Evolutionary conservation across 495 filamentous ascomycete species (phyloP).

Genomic region (Podospora fimiseda): DNA sequence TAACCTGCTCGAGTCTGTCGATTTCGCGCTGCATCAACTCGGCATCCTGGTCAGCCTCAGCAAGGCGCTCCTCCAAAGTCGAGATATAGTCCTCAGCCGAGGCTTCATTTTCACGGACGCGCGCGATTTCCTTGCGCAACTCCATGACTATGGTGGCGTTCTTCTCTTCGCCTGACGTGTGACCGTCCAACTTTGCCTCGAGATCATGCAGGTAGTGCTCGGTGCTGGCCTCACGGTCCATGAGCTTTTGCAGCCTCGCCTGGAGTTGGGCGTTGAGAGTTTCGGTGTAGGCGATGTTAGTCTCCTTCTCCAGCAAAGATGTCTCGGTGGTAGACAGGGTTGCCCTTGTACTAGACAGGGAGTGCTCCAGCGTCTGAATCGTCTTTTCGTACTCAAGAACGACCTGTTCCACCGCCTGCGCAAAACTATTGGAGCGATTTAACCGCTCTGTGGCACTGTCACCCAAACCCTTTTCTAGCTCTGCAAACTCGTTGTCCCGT

Average conservation of each 20-base stretch:
- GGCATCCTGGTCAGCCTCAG: constrained; percentile 91
- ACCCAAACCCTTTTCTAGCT: constrained; percentile 52
- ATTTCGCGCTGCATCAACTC: constrained; percentile 96
- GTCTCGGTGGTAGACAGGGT: constrained; percentile 81
- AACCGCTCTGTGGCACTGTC: constrained; percentile 82
- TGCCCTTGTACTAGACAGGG: constrained; percentile 80
- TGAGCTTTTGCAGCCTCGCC: constrained; percentile 75
- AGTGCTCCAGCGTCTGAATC: constrained; percentile 87
- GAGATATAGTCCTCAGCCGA: constrained; percentile 94
- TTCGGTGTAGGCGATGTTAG: constrained; percentile 84
- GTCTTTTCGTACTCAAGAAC: constrained; percentile 98
- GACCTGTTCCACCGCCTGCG: constrained; percentile 89
- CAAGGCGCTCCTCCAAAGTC: constrained; percentile 90
- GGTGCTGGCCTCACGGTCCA: constrained; percentile 82
- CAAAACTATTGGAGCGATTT: constrained; percentile 90
- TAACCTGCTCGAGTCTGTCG: constrained; percentile 84
- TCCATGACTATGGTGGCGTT: constrained; percentile 77
- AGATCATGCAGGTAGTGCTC: constrained; percentile 89
- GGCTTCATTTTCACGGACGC: constrained; percentile 85
- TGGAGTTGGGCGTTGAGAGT: constrained; percentile 88
- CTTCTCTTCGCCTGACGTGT: constrained; percentile 88
- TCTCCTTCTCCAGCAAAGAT: constrained; percentile 83
- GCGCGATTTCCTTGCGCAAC: constrained; percentile 81
- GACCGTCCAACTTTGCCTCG: constrained; percentile 80
- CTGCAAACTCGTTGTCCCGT: constrained; percentile 56